Conservation (phyloP, 1,139 yeast species). For the Barnettozyma hawaiiensis region DNA sequence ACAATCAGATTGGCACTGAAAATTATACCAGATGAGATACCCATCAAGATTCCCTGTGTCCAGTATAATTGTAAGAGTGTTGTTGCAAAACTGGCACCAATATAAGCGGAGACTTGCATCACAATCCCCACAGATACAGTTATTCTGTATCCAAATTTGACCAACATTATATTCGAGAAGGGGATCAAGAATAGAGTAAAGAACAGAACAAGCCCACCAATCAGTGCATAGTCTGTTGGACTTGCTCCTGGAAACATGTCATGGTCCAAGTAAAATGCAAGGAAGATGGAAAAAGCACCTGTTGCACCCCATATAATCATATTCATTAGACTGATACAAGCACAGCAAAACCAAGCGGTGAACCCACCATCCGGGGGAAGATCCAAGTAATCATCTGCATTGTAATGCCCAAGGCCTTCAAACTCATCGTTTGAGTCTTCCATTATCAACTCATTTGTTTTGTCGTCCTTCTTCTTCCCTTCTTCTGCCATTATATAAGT, state of each 20-base stretch:
- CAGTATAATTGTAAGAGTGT: conserved; percentile 47
- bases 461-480: neutral
- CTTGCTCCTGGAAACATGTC: conserved; percentile 44
- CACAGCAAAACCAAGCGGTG: conserved; percentile 54
- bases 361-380: conserved; percentile 55
- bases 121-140: conserved; percentile 40
- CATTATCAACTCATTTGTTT: neutral
- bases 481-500: neutral
- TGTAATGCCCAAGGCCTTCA: conserved; percentile 26
- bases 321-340: conserved; percentile 39
- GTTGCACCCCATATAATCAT: conserved; percentile 63
- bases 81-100: conserved; percentile 49
- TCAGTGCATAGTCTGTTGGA: conserved; percentile 48
- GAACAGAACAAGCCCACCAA: conserved; percentile 53
- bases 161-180: conserved; percentile 25
- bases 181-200: conserved; percentile 43
- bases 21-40: conserved; percentile 45
- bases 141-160: conserved; percentile 30
- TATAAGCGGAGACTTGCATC: conserved; percentile 44
- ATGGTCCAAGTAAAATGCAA: conserved; percentile 41
- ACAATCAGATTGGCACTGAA: conserved; percentile 50
- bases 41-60: conserved; percentile 53
- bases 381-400: conserved; percentile 29
- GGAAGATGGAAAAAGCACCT: conserved; percentile 51
- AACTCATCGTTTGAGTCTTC: conserved; percentile 1